Conservation (phyloP, 345 rosid genomes). For the Cardamine occulta region DNA sequence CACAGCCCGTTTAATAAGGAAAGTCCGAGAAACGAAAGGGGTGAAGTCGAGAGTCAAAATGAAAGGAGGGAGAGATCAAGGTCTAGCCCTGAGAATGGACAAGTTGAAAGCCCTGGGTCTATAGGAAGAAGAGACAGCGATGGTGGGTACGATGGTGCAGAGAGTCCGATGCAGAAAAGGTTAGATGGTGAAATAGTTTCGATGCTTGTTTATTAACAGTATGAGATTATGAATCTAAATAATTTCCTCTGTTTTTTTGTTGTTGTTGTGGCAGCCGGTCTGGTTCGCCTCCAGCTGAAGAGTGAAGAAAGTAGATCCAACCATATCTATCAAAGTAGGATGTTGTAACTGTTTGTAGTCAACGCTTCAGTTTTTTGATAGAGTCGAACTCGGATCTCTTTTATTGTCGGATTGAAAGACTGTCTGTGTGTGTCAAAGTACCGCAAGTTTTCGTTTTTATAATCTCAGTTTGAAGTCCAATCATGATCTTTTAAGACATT, state of each 20-base stretch:
- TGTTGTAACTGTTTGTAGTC: conserved; percentile 32
- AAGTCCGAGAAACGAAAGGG: conserved; percentile 47
- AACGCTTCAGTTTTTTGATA: not conserved
- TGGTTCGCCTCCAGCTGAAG: conserved; percentile 41
- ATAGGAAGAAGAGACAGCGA: conserved; percentile 40
- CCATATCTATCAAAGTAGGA: conserved; percentile 15
- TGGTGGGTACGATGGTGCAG: conserved; percentile 44
- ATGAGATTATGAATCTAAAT: not conserved
- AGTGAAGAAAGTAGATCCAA: conserved; percentile 34
- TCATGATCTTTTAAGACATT: not conserved
- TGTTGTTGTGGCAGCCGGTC: conserved; percentile 21
- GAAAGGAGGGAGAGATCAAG: conserved; percentile 51
- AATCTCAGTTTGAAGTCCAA: not conserved
- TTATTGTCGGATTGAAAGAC: conserved; percentile 16
- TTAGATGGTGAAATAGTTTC: conserved; percentile 10
- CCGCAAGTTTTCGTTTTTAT: not conserved
- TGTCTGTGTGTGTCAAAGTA: conserved; percentile 2
- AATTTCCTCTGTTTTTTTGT: not conserved
- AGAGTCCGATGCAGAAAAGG: conserved; percentile 44
- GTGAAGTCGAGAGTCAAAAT: conserved; percentile 51
- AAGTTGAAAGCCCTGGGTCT: conserved; percentile 66
- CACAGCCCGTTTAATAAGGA: conserved; percentile 52
- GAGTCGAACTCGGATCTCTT: conserved; percentile 21
- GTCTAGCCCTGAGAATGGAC: conserved; percentile 53
- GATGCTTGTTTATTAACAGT: not conserved